Evolutionary conservation across 2,329 filamentous ascomycete genomes (phyloP), one percentile per base, ranked within the genome.

Genomic region (Thelonectria olida): DNA sequence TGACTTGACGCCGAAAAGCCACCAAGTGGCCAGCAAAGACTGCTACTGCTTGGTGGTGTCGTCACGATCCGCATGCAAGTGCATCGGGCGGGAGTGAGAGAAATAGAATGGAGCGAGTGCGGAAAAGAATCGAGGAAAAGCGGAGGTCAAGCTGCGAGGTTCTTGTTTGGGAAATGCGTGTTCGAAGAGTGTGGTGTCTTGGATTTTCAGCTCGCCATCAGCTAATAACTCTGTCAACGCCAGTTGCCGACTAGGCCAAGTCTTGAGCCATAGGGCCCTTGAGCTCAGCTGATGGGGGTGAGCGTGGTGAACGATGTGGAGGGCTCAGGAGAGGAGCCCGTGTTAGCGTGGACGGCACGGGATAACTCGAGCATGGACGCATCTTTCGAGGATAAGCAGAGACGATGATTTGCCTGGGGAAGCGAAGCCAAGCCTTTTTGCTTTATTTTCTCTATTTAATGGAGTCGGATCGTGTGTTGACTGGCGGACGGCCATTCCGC

Each of bases 111-210:
- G 28, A 31, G 34, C 47, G 23, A 27, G 28, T 8, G 66, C 66
- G 63, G 66, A 67, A 68, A 49, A 41, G 25, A 27, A 9, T 6
- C 10, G 7, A 25, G 50, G 15, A 51, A 54, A 55, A 54, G 62
- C 54, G 44, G 47, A 41, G 15, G 53, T 39, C 34, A 19, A 19
- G 38, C 25, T 31, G 54, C 61, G 31, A 19, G 47, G 17, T 42
- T 58, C 60, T 44, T 17, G 19, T 65, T 69, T 47, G 25, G 67
- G 67, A 34, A 68, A 68, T 52, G 57, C 67, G 67, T 69, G 54
- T 67, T 45, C 5, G 47, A 25, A 48, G 36, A 34, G 52, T 57
- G 48, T 36, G 41, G 50, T 28, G 15, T n/a, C n/a, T 22, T 47
- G 49, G 47, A 9, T 61, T 60, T 64, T 66, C 64, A 69, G 67